Base-by-base conservation (phyloP, 768 basidiomycete species). In the Thelephora ganbajun region DNA sequence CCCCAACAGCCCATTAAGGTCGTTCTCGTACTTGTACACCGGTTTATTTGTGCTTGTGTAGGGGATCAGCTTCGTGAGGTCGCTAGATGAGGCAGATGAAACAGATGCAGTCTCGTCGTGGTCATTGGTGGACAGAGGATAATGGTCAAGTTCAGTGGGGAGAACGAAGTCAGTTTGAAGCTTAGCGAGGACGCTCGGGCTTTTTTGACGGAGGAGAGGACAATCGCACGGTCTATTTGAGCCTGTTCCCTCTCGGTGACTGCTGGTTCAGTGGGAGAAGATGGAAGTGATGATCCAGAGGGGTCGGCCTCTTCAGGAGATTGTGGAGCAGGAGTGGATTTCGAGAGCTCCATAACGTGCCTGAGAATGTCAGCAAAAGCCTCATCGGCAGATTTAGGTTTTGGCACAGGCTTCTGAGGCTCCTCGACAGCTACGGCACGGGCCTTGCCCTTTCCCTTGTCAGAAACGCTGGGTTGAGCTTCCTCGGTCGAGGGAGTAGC, bases 11-110 rank as follows among this genome's bases (percentile, higher is more conserved):
- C 67, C 62, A 45, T 68, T 68, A n/a, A 85, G 62, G n/a, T 72
- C 69, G 53, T 83, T 71, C 53, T 79, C 74, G 61, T 81, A 79
- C 51, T 68, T 71, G 47, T 77, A 77, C 35, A 85, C 63, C 0
- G 76, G 71, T 22, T 74, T 71, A 58, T 84, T 86, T 42, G 58
- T 62, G 9, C 73, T 54, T 22, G 74, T 76, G 66, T 73, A 83
- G 3, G 74, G 33, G n/a, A 43, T 33, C 22, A 26, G 26, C 20
- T 33, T 26, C 42, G 16, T 26, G 33, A 45, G 26, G 37, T 47
- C 48, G 26, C 26, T 30, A 5, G 35, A 19, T 1, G 48, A 20
- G 33, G 39, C 18, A 11, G 47, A 48, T 16, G 50, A 33, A 5
- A 50, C 30, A 34, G 55, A 34, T 23, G 48, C 42, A 35, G 16